Evolutionary conservation across 768 basidiomycete species (phyloP).

Genomic region (Dentipellis sp.): DNA sequence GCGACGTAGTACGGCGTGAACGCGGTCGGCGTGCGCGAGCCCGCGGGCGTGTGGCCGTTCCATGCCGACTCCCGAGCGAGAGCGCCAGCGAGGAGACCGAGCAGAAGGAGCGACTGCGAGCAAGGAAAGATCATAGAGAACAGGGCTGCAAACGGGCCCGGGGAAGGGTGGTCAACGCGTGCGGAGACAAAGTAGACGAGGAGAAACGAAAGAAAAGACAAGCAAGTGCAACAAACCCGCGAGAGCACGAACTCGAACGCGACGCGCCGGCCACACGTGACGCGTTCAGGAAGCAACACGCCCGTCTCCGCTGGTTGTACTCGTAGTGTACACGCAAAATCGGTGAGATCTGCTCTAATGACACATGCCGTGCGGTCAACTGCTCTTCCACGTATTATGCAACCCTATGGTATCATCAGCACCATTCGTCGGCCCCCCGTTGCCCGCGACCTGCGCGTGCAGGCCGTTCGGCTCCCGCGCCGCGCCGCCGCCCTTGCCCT

Average conservation of each 20-base stretch:
- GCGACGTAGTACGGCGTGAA: constrained; percentile 73
- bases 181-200: neutral
- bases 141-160: neutral
- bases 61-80: constrained; percentile 43
- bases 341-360: neutral
- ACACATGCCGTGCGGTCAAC: neutral
- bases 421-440: constrained; percentile 44
- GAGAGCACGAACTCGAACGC: neutral
- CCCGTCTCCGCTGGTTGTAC: neutral
- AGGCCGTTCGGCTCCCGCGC: constrained; percentile 13
- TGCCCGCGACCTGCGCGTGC: constrained; percentile 17
- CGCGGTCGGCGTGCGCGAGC: constrained; percentile 30
- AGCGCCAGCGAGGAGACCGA: neutral
- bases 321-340: neutral
- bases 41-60: constrained; percentile 55
- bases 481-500: constrained; percentile 27
- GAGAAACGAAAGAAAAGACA: neutral
- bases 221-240: neutral
- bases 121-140: neutral
- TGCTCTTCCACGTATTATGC: constrained; percentile 56
- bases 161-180: neutral
- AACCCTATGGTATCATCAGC: constrained; percentile 73
- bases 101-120: neutral
- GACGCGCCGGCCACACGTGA: neutral
- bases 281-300: neutral